Base-by-base conservation (phyloP, 2,329 filamentous ascomycete genomes). In the Talaromyces atroroseus region DNA sequence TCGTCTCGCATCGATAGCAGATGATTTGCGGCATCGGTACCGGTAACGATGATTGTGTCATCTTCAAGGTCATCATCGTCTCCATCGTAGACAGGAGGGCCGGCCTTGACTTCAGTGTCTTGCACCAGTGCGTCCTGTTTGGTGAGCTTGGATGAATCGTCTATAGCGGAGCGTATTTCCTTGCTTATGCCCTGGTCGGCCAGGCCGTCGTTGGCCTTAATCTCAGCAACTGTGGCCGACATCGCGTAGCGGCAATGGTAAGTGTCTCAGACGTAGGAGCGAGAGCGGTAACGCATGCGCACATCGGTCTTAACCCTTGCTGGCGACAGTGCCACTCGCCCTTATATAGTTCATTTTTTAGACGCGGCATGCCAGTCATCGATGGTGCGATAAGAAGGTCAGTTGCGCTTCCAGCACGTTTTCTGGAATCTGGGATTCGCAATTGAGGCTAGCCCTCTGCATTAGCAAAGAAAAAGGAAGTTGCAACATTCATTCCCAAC, bases 1-100 rank as follows among this genome's bases (percentile, higher is more conserved):
- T 84, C 81, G 61, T 84, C 81, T 4, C 81, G 73, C 53, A 82
- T 58, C 0, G 81, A 72, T 2, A 83, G 65, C 21, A 83, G 63
- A 52, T 82, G 72, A 0, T 59, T 55, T 4, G 80, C 72, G 0
- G 78, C 81, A 63, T 83, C 81, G 7, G 73, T 66, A 52, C 80
- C 81, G 0, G 78, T 81, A 58, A 79, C 56, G 54, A 83, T 82
- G 61, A 82, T 75, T 14, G 62, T 68, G 23, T 79, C 69, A 23
- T 76, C 72, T 56, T 65, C 68, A 32, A 51, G 63, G 49, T 74
- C 70, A 32, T 68, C 70, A 0, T 70, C 68, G 1, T 68, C 51
- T 10, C 18, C 40, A 11, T 49, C 48, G 46, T 46, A 50, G 21
- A 18, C 21, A 11, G 50, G 32, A n/a, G 26, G 36, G 24, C n/a